Evolutionary conservation across 176 grass and related monocot genomes (phyloP).

Genomic region (Aegilops speltoides): DNA sequence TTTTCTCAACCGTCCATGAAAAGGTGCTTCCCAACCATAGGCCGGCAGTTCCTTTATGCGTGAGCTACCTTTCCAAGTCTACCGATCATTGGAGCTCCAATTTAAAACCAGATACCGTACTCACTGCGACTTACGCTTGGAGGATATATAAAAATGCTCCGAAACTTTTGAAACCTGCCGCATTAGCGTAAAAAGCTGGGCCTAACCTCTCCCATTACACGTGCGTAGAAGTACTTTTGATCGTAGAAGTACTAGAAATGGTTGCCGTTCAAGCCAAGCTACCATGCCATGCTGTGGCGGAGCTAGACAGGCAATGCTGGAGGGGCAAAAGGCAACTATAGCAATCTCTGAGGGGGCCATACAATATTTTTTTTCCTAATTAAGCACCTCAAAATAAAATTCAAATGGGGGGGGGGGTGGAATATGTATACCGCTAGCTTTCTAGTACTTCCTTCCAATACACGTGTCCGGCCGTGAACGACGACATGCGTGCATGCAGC

Average conservation of each 20-base stretch:
- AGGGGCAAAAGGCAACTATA: too few relatives aligned
- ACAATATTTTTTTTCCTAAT: too few relatives aligned
- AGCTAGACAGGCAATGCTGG: too few relatives aligned
- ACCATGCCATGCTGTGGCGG: too few relatives aligned
- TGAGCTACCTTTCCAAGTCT: neutral
- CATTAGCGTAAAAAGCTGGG: conserved; percentile 30
- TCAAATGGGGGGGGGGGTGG: too few relatives aligned
- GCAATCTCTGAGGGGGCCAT: too few relatives aligned
- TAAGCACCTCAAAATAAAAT: too few relatives aligned
- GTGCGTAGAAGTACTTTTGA: too few relatives aligned
- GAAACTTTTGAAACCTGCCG: conserved; percentile 30
- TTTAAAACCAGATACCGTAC: neutral
- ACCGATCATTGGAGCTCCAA: neutral
- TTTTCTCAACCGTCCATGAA: neutral
- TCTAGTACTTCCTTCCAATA: too few relatives aligned
- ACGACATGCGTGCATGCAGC: neutral
- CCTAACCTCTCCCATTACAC: neutral
- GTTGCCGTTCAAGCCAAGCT: neutral
- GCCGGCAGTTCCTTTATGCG: neutral
- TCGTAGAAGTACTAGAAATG: too few relatives aligned
- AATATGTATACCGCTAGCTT: too few relatives aligned
- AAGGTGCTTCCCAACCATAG: neutral
- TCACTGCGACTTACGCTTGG: conserved; percentile 8
- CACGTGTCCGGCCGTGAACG: too few relatives aligned
- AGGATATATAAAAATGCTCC: conserved; percentile 18